Evolutionary conservation across 805 yeast species (phyloP), one percentile per base, ranked within the genome.

Genomic region (Candida sonorensis): DNA sequence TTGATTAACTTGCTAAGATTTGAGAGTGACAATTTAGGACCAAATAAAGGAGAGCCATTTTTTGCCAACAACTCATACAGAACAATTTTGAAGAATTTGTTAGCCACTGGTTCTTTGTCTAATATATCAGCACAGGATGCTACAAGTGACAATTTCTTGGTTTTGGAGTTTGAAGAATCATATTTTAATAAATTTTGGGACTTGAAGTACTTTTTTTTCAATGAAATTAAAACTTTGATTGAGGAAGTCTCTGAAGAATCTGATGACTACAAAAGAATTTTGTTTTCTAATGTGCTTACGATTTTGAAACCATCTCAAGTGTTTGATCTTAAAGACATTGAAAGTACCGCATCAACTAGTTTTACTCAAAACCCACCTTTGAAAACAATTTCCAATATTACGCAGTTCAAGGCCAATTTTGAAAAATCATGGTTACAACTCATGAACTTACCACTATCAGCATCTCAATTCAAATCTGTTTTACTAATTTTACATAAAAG

Each of bases 401-500:
- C 47, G 18, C 37, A 67, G 26, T 86, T 79, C 55, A 77, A 75
- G 50, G 50, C 72, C 1, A 72, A 75, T 17, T 80, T 81, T 51
- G 95, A 88, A 51, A 72, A 70, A 37, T 69, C 76, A 17, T 78
- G 94, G 77, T 53, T 83, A 10, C 49, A 62, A 12, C 54, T 75
- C 4, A 62, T 92, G 43, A 62, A 67, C 29, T 64, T 69, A 14
- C 67, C 73, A 3, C 26, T 55, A 17, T 23, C 30, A 10, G 33
- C 51, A 4, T 57, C 52, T 2, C 94, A 85, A 52, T 80, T 81
- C 55, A 85, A 84, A 54, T 62, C 79, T 2, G 66, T 80, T 5
- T 62, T 90, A 35, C 59, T 75, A 4, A 68, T 87, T 2, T 53
- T 92, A 45, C 97, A 92, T 56, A 86, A 85, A 52, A 64, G 94